These are phyloP conservation scores for Coemansia reversa DNA, from an alignment of 192 early-diverging fungal genomes.

Conservation along the genomic window DNA sequence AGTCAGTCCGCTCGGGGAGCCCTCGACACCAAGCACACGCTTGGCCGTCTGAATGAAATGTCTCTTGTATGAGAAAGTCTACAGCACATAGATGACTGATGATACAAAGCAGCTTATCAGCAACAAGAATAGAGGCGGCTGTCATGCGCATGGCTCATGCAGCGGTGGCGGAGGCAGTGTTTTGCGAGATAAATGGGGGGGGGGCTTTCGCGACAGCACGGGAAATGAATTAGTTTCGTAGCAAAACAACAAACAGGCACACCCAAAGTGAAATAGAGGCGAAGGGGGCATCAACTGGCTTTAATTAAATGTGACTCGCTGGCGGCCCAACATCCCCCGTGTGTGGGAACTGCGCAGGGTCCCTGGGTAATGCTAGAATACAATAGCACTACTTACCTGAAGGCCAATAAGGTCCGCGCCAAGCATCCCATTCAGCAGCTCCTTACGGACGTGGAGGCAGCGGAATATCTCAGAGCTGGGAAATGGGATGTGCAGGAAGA, in stretches of 20 bases:
- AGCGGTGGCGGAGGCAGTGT: neutral
- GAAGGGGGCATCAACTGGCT: slow-evolving; percentile 19
- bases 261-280: neutral
- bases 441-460: slow-evolving; percentile 81
- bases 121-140: neutral
- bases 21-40: slow-evolving; percentile 83
- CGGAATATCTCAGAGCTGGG: slow-evolving; percentile 94
- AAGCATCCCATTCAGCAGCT: slow-evolving; percentile 87
- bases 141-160: slow-evolving; percentile 1
- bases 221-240: neutral
- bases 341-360: slow-evolving; percentile 10
- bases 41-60: slow-evolving; percentile 90
- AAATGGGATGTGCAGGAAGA: slow-evolving; percentile 97
- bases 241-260: neutral
- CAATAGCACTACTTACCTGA: slow-evolving; percentile 44
- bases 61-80: slow-evolving; percentile 90
- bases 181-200: neutral
- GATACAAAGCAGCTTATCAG: neutral
- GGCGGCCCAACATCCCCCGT: neutral
- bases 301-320: slow-evolving; percentile 24
- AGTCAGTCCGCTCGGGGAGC: slow-evolving; percentile 81
- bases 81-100: slow-evolving; percentile 15
- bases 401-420: slow-evolving; percentile 89
- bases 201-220: neutral
- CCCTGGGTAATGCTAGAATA: neutral